These are phyloP conservation scores for Microdochium bolleyi DNA, from an alignment of 2,329 filamentous ascomycete species.

Conservation along the genomic window DNA sequence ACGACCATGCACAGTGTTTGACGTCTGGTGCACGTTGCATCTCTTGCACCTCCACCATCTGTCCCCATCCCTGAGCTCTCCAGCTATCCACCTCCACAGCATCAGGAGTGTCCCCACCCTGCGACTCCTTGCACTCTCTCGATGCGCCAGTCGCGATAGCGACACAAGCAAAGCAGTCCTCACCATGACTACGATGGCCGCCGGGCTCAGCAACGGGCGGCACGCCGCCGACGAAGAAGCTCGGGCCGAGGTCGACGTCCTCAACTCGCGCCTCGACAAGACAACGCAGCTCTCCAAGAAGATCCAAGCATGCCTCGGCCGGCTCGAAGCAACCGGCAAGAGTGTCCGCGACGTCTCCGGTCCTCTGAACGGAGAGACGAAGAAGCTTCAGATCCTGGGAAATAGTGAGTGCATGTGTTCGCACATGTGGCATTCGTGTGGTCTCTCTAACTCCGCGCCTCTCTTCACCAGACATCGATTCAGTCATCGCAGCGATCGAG, in stretches of 20 bases:
- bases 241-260: conserved; percentile 60
- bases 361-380: conserved; percentile 87
- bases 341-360: conserved; percentile 88
- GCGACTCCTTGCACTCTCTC: neutral
- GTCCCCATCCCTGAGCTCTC: neutral
- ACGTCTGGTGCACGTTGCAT: neutral
- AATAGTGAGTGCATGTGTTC: conserved; percentile 47
- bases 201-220: conserved; percentile 35
- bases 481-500: conserved; percentile 79
- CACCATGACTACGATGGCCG: conserved; percentile 35
- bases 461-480: conserved; percentile 63
- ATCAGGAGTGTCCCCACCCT: neutral
- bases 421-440: conserved; percentile 1
- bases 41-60: neutral
- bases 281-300: conserved; percentile 90
- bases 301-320: conserved; percentile 79
- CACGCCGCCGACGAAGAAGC: conserved; percentile 58
- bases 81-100: neutral
- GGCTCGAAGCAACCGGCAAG: conserved; percentile 81
- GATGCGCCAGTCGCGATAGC: neutral
- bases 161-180: neutral
- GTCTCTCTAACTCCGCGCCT: conserved; percentile 1
- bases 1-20: no score
- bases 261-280: conserved; percentile 75
- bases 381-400: conserved; percentile 78